Percentiles rank a stretch among this genome's conserved stretches.
Conservation (phyloP, 2,329 filamentous ascomycete genomes). For the Aspergillus pseudoglaucus region DNA sequence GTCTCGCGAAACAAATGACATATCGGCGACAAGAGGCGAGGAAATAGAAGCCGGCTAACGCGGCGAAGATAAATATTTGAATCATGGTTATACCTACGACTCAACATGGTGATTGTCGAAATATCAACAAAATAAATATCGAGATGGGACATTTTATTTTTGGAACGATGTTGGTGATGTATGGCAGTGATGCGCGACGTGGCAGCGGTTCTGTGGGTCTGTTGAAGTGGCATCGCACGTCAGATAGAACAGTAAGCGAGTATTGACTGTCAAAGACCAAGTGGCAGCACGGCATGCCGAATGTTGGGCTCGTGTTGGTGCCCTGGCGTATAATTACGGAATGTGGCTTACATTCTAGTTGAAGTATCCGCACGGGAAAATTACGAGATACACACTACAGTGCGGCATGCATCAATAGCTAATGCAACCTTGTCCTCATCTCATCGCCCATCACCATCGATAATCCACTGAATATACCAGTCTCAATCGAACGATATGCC, state of each 20-base stretch:
- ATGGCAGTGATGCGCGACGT: background rate
- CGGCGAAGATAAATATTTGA: slow-evolving; percentile 8
- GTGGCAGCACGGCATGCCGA: background rate
- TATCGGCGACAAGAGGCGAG: slow-evolving; percentile 10
- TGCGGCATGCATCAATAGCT: too few species aligned
- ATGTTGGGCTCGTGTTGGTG: background rate
- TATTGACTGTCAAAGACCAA: too few species aligned
- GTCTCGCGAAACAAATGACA: background rate
- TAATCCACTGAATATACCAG: background rate
- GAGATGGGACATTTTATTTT: background rate
- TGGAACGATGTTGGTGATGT: background rate
- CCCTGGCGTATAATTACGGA: too few species aligned
- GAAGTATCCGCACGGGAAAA: too few species aligned
- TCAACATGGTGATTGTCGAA: background rate
- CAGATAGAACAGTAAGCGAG: too few species aligned
- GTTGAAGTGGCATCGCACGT: background rate
- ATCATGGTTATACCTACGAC: slow-evolving; percentile 7
- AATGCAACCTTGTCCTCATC: background rate
- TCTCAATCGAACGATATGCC: slow-evolving; percentile 2
- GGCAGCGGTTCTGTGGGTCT: background rate
- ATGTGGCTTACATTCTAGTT: too few species aligned
- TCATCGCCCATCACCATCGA: background rate
- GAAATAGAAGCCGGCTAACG: slow-evolving; percentile 11
- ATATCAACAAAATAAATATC: background rate
- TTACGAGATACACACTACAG: too few species aligned